Percentiles rank a stretch among this genome's conserved stretches.
phyloP scores from a whole-genome alignment of 257 asterid genomes.

The Solanum chiquidenum region DNA sequence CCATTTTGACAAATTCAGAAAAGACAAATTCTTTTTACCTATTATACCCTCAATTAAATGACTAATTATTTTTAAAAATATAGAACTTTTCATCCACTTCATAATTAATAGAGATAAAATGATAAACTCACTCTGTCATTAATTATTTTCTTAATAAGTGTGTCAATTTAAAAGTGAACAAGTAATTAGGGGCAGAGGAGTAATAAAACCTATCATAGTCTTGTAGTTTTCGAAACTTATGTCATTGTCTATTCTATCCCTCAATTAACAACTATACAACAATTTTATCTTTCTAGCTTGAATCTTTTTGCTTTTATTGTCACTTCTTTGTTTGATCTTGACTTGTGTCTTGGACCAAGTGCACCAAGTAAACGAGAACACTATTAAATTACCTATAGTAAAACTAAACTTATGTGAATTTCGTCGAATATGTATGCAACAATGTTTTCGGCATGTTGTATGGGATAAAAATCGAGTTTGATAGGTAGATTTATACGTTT shows the following conservation, averaged over 20 bases:
- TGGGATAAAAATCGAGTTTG: neutral
- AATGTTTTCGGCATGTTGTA: neutral
- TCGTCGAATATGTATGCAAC: neutral
- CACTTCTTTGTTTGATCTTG: neutral
- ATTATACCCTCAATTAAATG: too few relatives aligned
- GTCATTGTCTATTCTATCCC: conserved; percentile 9
- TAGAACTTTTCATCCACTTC: too few relatives aligned
- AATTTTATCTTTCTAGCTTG: neutral
- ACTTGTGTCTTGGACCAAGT: neutral
- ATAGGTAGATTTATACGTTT: too few relatives aligned
- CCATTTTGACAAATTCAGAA: too few relatives aligned
- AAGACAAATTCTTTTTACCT: too few relatives aligned
- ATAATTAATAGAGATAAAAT: too few relatives aligned
- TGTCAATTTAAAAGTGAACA: too few relatives aligned
- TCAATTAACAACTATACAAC: neutral
- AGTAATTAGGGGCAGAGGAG: too few relatives aligned
- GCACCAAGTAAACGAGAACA: neutral
- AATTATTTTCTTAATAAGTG: too few relatives aligned
- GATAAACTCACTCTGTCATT: too few relatives aligned
- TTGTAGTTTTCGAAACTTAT: neutral
- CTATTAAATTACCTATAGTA: neutral
- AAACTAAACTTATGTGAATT: neutral
- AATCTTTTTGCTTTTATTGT: neutral
- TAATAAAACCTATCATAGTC: neutral
- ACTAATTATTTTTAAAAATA: too few relatives aligned